Evolutionary conservation across 331 rosid genomes (phyloP).

Genomic region (Prunus yedoensis): DNA sequence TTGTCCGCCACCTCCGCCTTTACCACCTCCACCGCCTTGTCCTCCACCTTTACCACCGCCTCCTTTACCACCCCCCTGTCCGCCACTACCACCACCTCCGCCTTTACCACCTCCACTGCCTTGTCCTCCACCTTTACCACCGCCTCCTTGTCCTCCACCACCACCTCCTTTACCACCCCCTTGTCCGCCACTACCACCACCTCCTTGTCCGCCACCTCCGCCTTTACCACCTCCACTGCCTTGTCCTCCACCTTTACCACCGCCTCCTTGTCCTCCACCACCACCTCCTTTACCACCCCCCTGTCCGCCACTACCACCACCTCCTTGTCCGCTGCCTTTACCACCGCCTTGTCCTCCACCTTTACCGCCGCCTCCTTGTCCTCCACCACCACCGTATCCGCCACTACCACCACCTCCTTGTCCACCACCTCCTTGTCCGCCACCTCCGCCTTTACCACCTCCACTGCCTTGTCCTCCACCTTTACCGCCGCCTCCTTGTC

Average conservation of each 20-base stretch:
- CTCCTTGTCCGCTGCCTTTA: not conserved
- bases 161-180: not conserved
- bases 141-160: not conserved
- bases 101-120: slow-evolving; percentile 6
- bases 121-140: not conserved
- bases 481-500: too few species aligned
- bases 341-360: not conserved
- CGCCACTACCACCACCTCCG: not conserved
- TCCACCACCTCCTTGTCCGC: not conserved
- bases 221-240: not conserved
- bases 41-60: not conserved
- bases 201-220: not conserved
- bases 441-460: not conserved
- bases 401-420: not conserved
- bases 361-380: not conserved
- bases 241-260: not conserved
- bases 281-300: not conserved
- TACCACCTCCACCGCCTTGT: slow-evolving; percentile 4
- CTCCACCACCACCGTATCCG: not conserved
- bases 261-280: not conserved
- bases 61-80: not conserved
- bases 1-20: not conserved
- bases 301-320: not conserved
- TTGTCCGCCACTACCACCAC: not conserved
- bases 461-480: not conserved